Percentiles rank a stretch among this genome's conserved stretches.
Conservation (phyloP, 1,139 yeast species). For the Saccharomyces uvarum region DNA sequence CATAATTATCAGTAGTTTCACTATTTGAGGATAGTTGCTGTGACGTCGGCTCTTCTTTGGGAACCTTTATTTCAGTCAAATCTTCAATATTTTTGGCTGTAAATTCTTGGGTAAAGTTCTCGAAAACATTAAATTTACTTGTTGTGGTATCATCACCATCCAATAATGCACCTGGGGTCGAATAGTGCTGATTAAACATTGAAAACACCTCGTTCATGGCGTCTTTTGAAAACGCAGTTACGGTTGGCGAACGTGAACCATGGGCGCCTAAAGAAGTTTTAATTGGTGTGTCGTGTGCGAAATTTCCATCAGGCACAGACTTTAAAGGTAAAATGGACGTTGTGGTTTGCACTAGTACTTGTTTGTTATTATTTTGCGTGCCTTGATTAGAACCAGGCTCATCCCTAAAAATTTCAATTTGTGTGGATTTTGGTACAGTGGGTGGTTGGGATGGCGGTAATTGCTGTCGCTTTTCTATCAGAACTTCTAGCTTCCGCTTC, state of each 20-base stretch:
- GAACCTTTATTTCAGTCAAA: constrained; percentile 31
- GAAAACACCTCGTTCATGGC: constrained; percentile 69
- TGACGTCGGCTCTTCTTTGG: constrained; percentile 6
- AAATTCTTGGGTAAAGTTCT: constrained; percentile 35
- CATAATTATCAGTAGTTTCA: not conserved
- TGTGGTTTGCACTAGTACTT: constrained; percentile 8
- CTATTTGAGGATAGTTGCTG: not conserved
- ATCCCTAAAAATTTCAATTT: not conserved
- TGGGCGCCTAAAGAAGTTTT: not conserved
- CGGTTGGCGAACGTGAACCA: constrained; percentile 53
- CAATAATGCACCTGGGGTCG: constrained; percentile 14
- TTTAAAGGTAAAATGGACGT: constrained; percentile 28
- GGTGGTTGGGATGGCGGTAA: constrained; percentile 5
- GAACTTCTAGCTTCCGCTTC: not conserved
- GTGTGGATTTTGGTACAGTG: not conserved
- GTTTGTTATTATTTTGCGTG: not conserved
- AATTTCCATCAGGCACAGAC: constrained; percentile 13
- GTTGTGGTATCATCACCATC: constrained; percentile 30
- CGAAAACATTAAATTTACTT: constrained; percentile 28
- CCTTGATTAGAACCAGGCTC: not conserved
- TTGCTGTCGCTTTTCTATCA: not conserved
- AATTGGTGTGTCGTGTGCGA: constrained; percentile 24
- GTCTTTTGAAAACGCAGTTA: constrained; percentile 66
- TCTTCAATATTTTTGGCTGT: constrained; percentile 32
- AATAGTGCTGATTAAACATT: constrained; percentile 56